Evolutionary conservation across 257 asterid species (phyloP), one percentile per base, ranked within the genome.

Genomic region (Capsicum pubescens): DNA sequence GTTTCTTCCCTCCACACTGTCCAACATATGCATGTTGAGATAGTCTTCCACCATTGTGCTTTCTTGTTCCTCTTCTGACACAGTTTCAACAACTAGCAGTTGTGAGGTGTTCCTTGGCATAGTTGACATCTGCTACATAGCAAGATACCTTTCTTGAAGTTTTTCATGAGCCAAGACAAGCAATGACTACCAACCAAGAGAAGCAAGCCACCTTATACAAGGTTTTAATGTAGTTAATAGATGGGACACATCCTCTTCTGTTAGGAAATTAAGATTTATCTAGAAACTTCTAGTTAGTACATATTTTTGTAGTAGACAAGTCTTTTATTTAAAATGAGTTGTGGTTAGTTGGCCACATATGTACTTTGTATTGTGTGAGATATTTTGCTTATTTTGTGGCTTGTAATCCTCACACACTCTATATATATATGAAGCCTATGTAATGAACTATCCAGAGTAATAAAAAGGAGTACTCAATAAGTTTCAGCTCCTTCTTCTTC

Each of bases 31-130:
- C 32, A 26, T 26, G 32, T 26, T 26, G 32, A 26, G 32, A 26
- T 26, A 32, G 44, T 54, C 44, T 64, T 64, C 71, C 46, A 64
- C 71, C 46, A 64, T 9, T 64, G 39, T 2, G 46, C 39, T 64
- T 32, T 64, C 44, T 5, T 64, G 44, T 26, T 64, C 44, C 71
- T 32, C n/a, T 12, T 26, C 44, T 12, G 2, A 9, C 71, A 4
- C 5, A 26, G 36, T 32, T 64, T 9, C 71, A 64, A 11, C 71
- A 64, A 64, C 15, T 64, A 64, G 71, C 44, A 64, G 46, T 64
- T 64, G 71, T 32, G 17, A 64, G 71, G 71, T 64, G 16, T 63
- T 63, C 21, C 42, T 63, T 63, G 70, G 70, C 44, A 63, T 63
- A 63, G 70, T 26, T 63, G 17, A 63, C 44, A 26, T 63, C 70